Conservation (phyloP, 352 stramenopile genomes). For the Globisporangium cylindrosporum region DNA sequence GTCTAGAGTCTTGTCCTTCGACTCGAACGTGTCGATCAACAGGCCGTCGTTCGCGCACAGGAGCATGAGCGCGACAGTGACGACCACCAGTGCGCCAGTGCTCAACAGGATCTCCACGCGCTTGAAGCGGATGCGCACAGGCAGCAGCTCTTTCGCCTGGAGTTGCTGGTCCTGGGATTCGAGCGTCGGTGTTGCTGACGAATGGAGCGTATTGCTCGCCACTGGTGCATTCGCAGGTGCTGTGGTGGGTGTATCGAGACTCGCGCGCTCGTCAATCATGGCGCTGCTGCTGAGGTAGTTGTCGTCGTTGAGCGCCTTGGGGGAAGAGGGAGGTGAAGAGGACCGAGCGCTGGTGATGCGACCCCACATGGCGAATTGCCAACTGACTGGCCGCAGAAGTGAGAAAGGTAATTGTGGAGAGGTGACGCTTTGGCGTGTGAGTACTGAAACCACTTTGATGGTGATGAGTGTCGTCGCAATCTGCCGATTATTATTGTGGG, state of each 20-base stretch:
- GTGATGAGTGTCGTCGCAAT: neutral
- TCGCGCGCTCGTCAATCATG: neutral
- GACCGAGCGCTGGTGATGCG: neutral
- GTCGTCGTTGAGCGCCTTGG: neutral
- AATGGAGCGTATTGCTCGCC: neutral
- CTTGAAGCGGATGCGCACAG: conserved; percentile 1
- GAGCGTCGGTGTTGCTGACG: neutral
- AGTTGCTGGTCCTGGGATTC: neutral
- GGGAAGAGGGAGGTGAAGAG: neutral
- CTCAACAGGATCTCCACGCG: neutral
- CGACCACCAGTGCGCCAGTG: neutral
- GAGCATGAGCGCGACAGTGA: neutral
- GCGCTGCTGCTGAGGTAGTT: conserved; percentile 1
- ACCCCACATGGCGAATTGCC: neutral
- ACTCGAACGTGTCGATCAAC: neutral
- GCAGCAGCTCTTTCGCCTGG: neutral
- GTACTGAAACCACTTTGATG: neutral
- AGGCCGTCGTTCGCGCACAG: neutral
- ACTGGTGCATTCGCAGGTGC: neutral
- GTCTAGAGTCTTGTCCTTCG: neutral
- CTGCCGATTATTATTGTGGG: neutral
- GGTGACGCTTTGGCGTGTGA: neutral
- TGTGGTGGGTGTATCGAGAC: neutral
- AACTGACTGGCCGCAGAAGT: neutral
- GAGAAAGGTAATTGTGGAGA: neutral